Evolutionary conservation across 352 stramenopile species (phyloP).

Genomic region (Pythium apleroticum): DNA sequence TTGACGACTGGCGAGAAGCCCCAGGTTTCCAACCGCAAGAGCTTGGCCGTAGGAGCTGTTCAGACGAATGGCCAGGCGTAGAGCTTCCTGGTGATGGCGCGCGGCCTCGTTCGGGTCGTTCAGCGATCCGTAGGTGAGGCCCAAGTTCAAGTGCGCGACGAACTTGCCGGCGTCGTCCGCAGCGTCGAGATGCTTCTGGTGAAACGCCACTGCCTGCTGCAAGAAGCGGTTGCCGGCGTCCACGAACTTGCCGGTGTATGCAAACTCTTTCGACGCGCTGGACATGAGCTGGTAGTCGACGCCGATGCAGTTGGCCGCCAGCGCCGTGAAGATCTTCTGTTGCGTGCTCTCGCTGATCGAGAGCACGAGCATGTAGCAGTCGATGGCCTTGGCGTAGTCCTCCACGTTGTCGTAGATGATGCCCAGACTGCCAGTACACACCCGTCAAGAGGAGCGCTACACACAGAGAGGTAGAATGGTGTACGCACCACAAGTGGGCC

Average conservation of each 20-base stretch:
- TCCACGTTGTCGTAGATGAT: conserved; percentile 89
- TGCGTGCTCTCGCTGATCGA: conserved; percentile 83
- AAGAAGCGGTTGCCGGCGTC: conserved; percentile 47
- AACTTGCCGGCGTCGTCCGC: conserved; percentile 86
- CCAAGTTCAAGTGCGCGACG: conserved; percentile 85
- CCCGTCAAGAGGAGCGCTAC: too few species aligned
- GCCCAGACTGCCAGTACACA: conserved; percentile 36
- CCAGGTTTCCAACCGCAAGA: conserved; percentile 86
- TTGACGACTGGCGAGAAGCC: conserved; percentile 81
- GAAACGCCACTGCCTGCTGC: conserved; percentile 55
- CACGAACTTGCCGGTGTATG: conserved; percentile 78
- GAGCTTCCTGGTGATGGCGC: conserved; percentile 83
- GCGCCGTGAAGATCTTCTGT: conserved; percentile 67
- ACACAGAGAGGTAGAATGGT: too few species aligned
- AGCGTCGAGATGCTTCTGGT: conserved; percentile 75
- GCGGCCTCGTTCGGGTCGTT: conserved; percentile 67
- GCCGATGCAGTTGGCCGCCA: conserved; percentile 88
- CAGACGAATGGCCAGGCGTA: conserved; percentile 82
- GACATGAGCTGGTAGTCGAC: conserved; percentile 86
- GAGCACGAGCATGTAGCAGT: conserved; percentile 84
- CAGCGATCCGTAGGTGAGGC: conserved; percentile 74
- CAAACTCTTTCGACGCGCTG: conserved; percentile 50
- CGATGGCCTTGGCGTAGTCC: conserved; percentile 80
- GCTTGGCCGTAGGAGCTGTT: conserved; percentile 86
- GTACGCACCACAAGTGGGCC: conserved; percentile 79